Percentiles rank a stretch among this genome's conserved stretches.
phyloP scores from a whole-genome alignment of 805 yeast genomes.

The Limtongia smithiae region DNA sequence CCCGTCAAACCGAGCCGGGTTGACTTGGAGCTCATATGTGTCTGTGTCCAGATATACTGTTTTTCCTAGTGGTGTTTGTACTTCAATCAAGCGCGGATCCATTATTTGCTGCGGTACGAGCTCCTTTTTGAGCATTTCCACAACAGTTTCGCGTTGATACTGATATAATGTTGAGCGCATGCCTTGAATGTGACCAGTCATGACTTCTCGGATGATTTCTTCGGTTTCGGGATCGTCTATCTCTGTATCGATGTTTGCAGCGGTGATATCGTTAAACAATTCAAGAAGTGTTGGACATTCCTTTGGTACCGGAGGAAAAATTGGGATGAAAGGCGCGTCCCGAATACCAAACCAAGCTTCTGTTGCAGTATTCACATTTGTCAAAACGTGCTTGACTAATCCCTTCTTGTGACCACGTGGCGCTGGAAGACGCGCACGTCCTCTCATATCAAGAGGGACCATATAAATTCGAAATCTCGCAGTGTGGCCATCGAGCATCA shows the following conservation, averaged over 20 bases:
- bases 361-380: constrained; percentile 5
- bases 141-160: constrained; percentile 59
- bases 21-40: constrained; percentile 34
- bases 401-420: constrained; percentile 9
- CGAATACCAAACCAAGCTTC: constrained; percentile 20
- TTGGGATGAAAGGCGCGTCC: constrained; percentile 7
- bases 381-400: constrained; percentile 5
- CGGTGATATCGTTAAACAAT: constrained; percentile 26
- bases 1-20: constrained; percentile 45
- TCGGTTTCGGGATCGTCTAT: constrained; percentile 25
- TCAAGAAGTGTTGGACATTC: constrained; percentile 26
- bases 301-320: constrained; percentile 34
- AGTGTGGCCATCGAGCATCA: constrained; percentile 26
- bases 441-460: constrained; percentile 21
- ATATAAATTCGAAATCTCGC: constrained; percentile 21
- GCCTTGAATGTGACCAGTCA: constrained; percentile 43
- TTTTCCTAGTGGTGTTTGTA: constrained; percentile 29
- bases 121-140: constrained; percentile 58
- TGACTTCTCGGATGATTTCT: constrained; percentile 31
- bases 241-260: constrained; percentile 21
- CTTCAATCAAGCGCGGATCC: constrained; percentile 40
- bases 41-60: constrained; percentile 40
- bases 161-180: constrained; percentile 50
- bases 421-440: constrained; percentile 19
- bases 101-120: constrained; percentile 34